Evolutionary conservation across 2,329 filamentous ascomycete species (phyloP), one percentile per base, ranked within the genome.

Genomic region (Bimuria novae-zelandiae): DNA sequence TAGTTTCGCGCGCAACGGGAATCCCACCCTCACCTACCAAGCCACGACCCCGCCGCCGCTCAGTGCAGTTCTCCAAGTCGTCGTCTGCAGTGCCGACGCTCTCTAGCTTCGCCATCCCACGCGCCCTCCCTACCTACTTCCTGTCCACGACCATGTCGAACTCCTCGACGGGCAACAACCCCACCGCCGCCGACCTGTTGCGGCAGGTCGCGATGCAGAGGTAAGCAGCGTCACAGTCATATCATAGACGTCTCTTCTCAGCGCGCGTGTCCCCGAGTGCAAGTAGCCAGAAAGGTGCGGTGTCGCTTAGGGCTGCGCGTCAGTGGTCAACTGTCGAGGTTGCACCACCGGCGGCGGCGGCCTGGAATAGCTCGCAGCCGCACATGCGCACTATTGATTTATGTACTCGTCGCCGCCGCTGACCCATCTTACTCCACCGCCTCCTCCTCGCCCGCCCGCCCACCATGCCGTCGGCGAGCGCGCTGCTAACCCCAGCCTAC

Each of bases 131-230:
- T 49, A 65, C 63, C 49, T 63, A 64, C 61, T 65, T 55, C 59
- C 60, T 63, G 39, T 58, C 65, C n/a, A n/a, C n/a, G 25, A 59
- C 62, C 63, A 68, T 63, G 50, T 36, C 33, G 3, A 70, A 69
- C 67, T 66, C 70, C 61, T 63, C 66, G 37, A 58, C 69, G 55
- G 59, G 60, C 70, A 73, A 76, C 62, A 73, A 76, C 62, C 81
- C 77, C 63, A 77, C 77, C 54, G 82, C 83, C 50, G 79, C 80
- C 46, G 83, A 85, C 64, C 73, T 84, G 71, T 73, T 84, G 65
- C 79, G 82, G 65, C 84, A 85, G 72, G 78, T 81, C 54, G 79
- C 82, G 72, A 73, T 80, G 69, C 81, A 82, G 67, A 82, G 79
- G 83, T 85, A 79, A 79, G 82, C 61, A 25, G 23, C 21, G 44